Percentiles rank a stretch among this genome's conserved stretches.
Evolutionary conservation across 148 eudicot genomes (phyloP).

Genomic region (Cornus florida): DNA sequence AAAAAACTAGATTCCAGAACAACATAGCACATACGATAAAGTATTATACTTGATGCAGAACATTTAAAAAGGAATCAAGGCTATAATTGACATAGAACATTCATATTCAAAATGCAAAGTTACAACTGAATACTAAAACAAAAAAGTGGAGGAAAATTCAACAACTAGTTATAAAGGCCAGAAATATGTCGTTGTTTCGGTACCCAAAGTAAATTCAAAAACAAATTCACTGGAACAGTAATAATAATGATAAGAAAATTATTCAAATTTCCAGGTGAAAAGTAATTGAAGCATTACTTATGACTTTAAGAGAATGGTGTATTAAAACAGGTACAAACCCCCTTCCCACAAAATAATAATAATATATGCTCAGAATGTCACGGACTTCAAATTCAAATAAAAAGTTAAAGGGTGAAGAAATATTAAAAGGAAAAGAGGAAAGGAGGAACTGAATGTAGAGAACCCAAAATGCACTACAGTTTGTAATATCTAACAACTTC

Average conservation of each 20-base stretch:
- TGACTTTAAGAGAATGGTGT: no score
- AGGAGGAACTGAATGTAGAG: not conserved
- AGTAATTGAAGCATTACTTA: no score
- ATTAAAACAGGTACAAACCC: no score
- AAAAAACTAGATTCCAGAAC: not conserved
- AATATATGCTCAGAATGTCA: not conserved
- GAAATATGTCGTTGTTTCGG: not conserved
- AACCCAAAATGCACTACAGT: slow-evolving; percentile 1
- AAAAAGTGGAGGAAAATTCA: no score
- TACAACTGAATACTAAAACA: no score
- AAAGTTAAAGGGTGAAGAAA: not conserved
- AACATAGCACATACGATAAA: no score
- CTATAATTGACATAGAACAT: no score
- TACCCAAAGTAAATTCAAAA: not conserved
- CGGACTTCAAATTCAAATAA: not conserved
- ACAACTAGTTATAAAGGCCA: no score
- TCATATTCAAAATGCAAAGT: no score
- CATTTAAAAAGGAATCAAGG: no score
- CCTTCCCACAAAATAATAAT: no score
- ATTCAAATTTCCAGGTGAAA: not conserved
- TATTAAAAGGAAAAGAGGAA: not conserved
- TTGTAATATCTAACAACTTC: slow-evolving; percentile 6
- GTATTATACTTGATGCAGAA: no score
- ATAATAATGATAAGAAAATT: not conserved
- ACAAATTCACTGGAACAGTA: not conserved